These are phyloP conservation scores for Podospora bellae-mahoneyi DNA, from an alignment of 495 filamentous ascomycete genomes.

Conservation along the genomic window DNA sequence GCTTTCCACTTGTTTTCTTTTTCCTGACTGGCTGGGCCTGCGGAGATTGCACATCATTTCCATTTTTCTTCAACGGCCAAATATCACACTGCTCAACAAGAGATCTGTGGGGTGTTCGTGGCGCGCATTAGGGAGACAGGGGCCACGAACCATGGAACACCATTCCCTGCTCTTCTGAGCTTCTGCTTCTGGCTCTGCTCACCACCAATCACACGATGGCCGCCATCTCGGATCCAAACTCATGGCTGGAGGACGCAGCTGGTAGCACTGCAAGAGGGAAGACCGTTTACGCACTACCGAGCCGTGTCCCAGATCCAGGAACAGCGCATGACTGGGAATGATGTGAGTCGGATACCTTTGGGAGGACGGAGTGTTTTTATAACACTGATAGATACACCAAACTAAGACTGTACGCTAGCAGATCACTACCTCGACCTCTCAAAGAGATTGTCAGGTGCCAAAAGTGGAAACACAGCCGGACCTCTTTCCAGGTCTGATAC, in stretches of 20 bases:
- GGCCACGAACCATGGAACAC: background rate
- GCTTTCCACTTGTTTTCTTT: background rate
- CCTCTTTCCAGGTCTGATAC: background rate
- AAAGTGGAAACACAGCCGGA: background rate
- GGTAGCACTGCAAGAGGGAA: background rate
- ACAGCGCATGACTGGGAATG: background rate
- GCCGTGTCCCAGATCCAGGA: background rate
- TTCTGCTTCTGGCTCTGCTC: background rate
- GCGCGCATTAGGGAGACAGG: background rate
- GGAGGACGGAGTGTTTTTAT: background rate
- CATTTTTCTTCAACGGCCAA: background rate
- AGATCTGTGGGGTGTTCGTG: background rate
- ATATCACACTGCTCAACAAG: background rate
- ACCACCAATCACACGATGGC: background rate
- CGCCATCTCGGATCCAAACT: background rate
- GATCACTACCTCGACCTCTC: background rate
- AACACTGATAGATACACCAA: conserved; percentile 2
- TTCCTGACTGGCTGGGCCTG: background rate
- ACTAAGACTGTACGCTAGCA: background rate
- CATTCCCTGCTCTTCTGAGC: background rate
- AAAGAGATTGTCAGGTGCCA: background rate
- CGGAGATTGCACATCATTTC: background rate
- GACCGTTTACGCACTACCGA: background rate
- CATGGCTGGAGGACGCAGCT: background rate
- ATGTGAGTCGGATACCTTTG: background rate